Percentiles rank a stretch among this genome's conserved stretches.
phyloP scores from a whole-genome alignment of 1,284 basidiomycete species.

The Fomitopsis betulina region DNA sequence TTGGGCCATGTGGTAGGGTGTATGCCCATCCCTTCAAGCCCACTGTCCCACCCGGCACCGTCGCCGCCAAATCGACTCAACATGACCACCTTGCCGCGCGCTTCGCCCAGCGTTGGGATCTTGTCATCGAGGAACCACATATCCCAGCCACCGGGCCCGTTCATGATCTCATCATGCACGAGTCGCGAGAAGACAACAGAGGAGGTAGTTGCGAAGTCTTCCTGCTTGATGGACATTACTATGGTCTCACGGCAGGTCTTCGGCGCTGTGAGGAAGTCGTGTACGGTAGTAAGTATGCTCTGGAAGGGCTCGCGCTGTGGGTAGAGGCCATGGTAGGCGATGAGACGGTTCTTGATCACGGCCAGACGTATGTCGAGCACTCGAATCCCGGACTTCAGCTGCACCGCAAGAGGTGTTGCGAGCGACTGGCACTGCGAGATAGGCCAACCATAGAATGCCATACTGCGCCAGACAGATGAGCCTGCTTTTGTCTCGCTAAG shows the following conservation, averaged over 20 bases:
- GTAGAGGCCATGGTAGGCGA: constrained; percentile 78
- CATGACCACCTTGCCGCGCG: constrained; percentile 76
- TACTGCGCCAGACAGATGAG: constrained; percentile 31
- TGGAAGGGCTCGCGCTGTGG: constrained; percentile 68
- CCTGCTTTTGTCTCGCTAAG: background rate
- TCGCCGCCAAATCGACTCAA: constrained; percentile 78
- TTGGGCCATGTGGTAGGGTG: constrained; percentile 83
- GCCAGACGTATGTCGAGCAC: constrained; percentile 79
- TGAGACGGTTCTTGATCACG: constrained; percentile 55
- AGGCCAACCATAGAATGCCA: constrained; percentile 80
- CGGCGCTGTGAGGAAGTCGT: constrained; percentile 60
- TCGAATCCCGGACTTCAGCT: constrained; percentile 69
- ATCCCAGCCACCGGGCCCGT: constrained; percentile 49
- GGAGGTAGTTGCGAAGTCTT: constrained; percentile 52
- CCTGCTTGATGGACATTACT: constrained; percentile 85
- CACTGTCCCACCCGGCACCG: constrained; percentile 59
- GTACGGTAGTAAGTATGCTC: constrained; percentile 53
- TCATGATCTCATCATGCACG: constrained; percentile 60
- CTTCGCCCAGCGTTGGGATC: constrained; percentile 76
- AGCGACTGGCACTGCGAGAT: constrained; percentile 69
- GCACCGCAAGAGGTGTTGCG: constrained; percentile 47
- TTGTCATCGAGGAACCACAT: constrained; percentile 82
- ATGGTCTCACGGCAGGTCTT: constrained; percentile 63
- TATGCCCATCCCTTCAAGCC: constrained; percentile 70
- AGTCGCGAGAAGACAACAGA: constrained; percentile 53